phyloP scores from a whole-genome alignment of 2,329 filamentous ascomycete species.

The Fusarium compactum region DNA sequence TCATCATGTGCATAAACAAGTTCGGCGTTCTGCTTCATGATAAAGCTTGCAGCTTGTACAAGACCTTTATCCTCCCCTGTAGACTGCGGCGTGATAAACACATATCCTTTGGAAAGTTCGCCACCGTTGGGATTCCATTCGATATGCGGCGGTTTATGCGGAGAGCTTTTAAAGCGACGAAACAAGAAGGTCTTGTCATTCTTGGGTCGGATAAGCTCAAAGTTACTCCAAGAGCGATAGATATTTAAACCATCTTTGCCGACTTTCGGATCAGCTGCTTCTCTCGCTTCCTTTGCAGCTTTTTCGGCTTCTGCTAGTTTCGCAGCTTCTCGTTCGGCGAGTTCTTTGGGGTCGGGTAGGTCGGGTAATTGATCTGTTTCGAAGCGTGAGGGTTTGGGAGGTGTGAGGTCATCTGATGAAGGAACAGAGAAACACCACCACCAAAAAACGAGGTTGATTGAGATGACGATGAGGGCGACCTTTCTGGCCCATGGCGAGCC shows the following conservation, averaged over 20 bases:
- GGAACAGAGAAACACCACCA: conserved; percentile 12
- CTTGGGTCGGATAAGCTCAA: conserved; percentile 34
- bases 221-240: conserved; percentile 37
- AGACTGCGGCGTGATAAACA: conserved; percentile 45
- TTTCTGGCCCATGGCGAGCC: conserved; percentile 35
- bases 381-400: background rate
- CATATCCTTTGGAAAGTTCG: conserved; percentile 42
- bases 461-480: conserved; percentile 11
- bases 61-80: conserved; percentile 13
- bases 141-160: conserved; percentile 41
- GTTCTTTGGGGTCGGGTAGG: background rate
- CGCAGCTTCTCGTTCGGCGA: background rate
- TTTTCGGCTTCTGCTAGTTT: background rate
- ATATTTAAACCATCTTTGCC: conserved; percentile 12
- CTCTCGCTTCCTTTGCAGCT: background rate
- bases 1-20: conserved; percentile 46
- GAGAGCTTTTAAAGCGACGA: conserved; percentile 43
- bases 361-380: background rate
- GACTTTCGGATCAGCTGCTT: background rate
- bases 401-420: background rate
- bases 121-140: conserved; percentile 33
- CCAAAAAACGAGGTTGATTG: conserved; percentile 25
- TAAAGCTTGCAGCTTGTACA: conserved; percentile 30
- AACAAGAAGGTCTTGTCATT: conserved; percentile 30
- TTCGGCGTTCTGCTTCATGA: conserved; percentile 48